Percentiles rank a stretch among this genome's conserved stretches.
Evolutionary conservation across 352 stramenopile species (phyloP).

Genomic region (Phytopythium litorale): DNA sequence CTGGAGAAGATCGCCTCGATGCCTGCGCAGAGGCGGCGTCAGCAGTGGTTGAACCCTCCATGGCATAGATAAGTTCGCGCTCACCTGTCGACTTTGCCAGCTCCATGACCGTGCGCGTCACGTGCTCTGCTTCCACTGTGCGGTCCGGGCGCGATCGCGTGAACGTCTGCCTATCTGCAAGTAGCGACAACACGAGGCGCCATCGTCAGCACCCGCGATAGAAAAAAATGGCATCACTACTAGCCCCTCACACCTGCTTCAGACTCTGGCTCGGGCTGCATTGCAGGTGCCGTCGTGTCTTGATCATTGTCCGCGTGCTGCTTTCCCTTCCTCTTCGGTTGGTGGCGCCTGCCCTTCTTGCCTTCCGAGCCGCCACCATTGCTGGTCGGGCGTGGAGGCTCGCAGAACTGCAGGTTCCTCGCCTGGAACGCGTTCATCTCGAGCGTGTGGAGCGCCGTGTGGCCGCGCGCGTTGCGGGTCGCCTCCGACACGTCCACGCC

Average conservation of each 20-base stretch:
- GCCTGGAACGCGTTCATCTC: constrained; percentile 57
- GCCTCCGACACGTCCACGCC: constrained; percentile 23
- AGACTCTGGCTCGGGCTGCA: constrained; percentile 17
- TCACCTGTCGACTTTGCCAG: constrained; percentile 28
- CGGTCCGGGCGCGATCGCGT: constrained; percentile 25
- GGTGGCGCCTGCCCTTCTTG: constrained; percentile 7
- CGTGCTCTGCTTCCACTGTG: constrained; percentile 21
- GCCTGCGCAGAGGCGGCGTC: constrained; percentile 12
- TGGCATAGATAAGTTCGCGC: background rate
- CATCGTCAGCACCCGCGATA: background rate
- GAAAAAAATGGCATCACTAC: too few species aligned
- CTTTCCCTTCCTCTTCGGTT: constrained; percentile 6
- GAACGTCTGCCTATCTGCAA: constrained; percentile 37
- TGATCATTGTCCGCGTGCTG: background rate
- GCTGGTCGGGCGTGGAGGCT: constrained; percentile 19
- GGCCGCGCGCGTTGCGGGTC: constrained; percentile 24
- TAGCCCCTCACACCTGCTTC: constrained; percentile 27
- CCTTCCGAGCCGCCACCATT: constrained; percentile 1
- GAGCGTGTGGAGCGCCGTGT: constrained; percentile 37
- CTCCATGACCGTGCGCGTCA: constrained; percentile 35
- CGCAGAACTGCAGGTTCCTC: constrained; percentile 35
- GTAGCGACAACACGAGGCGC: background rate
- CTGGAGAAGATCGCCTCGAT: constrained; percentile 46
- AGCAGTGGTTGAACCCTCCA: background rate
- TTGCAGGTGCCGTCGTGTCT: background rate